These are phyloP conservation scores for Boletus eberwhitei DNA, from an alignment of 768 basidiomycete species.

Conservation along the genomic window DNA sequence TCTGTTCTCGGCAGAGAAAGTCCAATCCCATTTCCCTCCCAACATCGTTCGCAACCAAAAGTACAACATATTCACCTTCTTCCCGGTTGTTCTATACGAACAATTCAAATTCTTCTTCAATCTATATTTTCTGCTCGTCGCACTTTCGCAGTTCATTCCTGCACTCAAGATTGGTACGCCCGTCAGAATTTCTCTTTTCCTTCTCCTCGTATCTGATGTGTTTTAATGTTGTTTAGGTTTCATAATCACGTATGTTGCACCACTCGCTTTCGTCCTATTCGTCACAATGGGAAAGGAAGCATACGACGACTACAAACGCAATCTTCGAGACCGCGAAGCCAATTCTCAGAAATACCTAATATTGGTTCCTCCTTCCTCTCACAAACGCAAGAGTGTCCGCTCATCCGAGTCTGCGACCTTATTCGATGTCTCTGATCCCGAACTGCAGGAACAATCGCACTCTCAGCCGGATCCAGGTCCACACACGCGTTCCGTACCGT, in stretches of 20 bases:
- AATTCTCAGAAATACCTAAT: conserved; percentile 91
- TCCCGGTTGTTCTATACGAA: conserved; percentile 96
- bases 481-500: conserved; percentile 76
- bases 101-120: conserved; percentile 99
- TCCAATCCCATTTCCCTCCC: conserved; percentile 69
- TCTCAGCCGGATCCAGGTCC: conserved; percentile 37
- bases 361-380: conserved; percentile 53
- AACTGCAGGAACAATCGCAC: conserved; percentile 10
- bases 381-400: conserved; percentile 22
- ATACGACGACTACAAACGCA: conserved; percentile 95
- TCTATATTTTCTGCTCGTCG: conserved; percentile 95
- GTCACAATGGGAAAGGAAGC: conserved; percentile 99
- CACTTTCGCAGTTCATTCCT: conserved; percentile 93
- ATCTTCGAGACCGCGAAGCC: conserved; percentile 88
- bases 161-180: conserved; percentile 88
- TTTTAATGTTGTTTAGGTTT: conserved; percentile 56
- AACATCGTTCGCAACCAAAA: conserved; percentile 98
- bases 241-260: conserved; percentile 93
- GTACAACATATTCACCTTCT: conserved; percentile 95
- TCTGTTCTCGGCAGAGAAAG: conserved; percentile 49
- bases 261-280: conserved; percentile 89
- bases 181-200: background rate
- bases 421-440: conserved; percentile 19
- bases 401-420: conserved; percentile 18
- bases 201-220: background rate